phyloP scores from a whole-genome alignment of 129 eudicot species.

The Centrapalus pauciflorus region DNA sequence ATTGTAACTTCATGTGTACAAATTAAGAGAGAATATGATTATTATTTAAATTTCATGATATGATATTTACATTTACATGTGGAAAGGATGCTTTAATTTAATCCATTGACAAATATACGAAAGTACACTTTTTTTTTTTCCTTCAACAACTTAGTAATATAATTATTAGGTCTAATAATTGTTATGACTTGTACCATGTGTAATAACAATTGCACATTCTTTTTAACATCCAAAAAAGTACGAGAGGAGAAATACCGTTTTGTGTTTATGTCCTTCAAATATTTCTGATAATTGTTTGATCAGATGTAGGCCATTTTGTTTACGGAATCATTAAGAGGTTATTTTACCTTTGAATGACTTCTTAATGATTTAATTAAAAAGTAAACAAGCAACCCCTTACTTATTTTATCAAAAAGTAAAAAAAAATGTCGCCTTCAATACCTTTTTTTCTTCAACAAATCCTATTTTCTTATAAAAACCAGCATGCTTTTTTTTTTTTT shows the following conservation, averaged over 20 bases:
- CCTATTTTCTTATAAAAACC: too few relatives aligned
- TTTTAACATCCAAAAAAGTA: neutral
- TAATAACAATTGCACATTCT: neutral
- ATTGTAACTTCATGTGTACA: conserved; percentile 28
- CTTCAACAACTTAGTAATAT: conserved; percentile 12
- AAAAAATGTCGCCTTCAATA: too few relatives aligned
- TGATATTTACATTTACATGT: conserved; percentile 4
- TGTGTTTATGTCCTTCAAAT: neutral
- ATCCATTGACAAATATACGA: neutral
- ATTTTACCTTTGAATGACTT: too few relatives aligned
- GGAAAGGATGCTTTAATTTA: conserved; percentile 18
- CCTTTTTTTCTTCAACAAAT: too few relatives aligned
- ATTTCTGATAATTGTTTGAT: neutral
- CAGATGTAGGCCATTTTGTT: too few relatives aligned
- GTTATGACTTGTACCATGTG: neutral
- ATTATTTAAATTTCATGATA: conserved; percentile 10
- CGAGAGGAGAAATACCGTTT: neutral
- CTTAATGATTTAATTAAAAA: too few relatives aligned
- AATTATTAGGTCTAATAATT: neutral
- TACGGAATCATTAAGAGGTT: too few relatives aligned
- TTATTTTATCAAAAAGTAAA: too few relatives aligned
- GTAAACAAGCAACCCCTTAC: too few relatives aligned
- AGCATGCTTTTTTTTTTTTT: too few relatives aligned
- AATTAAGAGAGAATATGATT: conserved; percentile 8
- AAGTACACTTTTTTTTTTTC: neutral